These are phyloP conservation scores for Rhodotorula sp. DNA, from an alignment of 1,284 basidiomycete species.

Conservation along the genomic window DNA sequence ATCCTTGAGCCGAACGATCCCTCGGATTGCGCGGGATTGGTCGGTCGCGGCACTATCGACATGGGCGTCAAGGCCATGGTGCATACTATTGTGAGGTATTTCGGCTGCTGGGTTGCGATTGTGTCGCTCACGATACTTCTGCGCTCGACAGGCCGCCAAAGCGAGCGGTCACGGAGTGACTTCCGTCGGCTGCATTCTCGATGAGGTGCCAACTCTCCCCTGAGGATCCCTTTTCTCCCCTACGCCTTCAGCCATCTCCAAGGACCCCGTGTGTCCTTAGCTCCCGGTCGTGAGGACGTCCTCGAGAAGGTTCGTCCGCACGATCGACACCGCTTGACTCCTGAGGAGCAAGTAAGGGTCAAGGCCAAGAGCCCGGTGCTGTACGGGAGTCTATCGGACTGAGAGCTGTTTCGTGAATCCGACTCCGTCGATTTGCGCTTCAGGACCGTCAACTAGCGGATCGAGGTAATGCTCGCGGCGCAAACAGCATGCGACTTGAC, in stretches of 20 bases:
- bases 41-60: constrained; percentile 50
- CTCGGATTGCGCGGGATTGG: constrained; percentile 50
- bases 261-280: background rate
- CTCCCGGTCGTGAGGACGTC: constrained; percentile 4
- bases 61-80: constrained; percentile 49
- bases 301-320: background rate
- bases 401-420: background rate
- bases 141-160: constrained; percentile 44
- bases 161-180: constrained; percentile 50
- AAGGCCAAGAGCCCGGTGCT: background rate
- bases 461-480: constrained; percentile 7
- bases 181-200: constrained; percentile 29
- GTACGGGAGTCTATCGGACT: background rate
- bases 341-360: constrained; percentile 4
- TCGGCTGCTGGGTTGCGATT: constrained; percentile 10
- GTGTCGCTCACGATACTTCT: background rate
- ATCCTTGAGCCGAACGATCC: constrained; percentile 46
- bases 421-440: background rate
- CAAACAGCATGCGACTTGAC: background rate
- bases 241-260: background rate
- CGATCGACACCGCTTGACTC: constrained; percentile 7
- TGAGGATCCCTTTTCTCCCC: background rate
- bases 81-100: constrained; percentile 43
- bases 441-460: background rate
- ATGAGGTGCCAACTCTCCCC: constrained; percentile 10